Percentiles rank a stretch among this genome's conserved stretches.
These are phyloP conservation scores for Omphalea diandra DNA, from an alignment of 441 rosid genomes.

Conservation along the genomic window DNA sequence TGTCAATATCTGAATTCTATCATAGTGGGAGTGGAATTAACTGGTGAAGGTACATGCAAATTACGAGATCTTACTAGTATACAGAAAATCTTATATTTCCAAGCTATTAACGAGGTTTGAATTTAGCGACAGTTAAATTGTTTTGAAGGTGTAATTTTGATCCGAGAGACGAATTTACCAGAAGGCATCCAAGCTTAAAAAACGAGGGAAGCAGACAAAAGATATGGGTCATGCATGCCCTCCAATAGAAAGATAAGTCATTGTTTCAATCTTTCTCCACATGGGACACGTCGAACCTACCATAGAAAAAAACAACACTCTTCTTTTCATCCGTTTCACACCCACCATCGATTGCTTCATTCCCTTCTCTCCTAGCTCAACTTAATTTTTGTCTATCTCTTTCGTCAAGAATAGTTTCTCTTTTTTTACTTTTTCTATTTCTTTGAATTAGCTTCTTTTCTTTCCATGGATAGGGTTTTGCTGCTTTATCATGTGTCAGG, in stretches of 20 bases:
- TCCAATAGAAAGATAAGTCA: neutral
- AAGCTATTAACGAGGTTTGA: no score
- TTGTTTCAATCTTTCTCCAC: neutral
- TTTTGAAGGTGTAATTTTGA: no score
- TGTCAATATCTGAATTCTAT: no score
- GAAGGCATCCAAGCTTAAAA: no score
- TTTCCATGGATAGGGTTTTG: constrained; percentile 14
- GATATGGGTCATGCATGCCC: neutral
- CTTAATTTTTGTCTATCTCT: neutral
- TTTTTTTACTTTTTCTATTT: neutral
- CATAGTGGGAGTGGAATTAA: no score
- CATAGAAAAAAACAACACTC: neutral
- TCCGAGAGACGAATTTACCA: no score
- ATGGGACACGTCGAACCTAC: constrained; percentile 11
- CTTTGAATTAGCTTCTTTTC: neutral
- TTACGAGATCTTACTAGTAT: no score
- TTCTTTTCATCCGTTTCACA: neutral
- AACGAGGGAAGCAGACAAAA: neutral
- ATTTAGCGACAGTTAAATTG: no score
- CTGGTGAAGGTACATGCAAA: no score
- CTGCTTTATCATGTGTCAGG: neutral
- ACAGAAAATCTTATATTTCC: no score
- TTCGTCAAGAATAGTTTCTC: neutral
- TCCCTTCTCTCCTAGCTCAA: no score
- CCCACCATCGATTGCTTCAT: neutral